These are phyloP conservation scores for Eucalyptus coolabah DNA, from an alignment of 345 rosid species.

Conservation along the genomic window DNA sequence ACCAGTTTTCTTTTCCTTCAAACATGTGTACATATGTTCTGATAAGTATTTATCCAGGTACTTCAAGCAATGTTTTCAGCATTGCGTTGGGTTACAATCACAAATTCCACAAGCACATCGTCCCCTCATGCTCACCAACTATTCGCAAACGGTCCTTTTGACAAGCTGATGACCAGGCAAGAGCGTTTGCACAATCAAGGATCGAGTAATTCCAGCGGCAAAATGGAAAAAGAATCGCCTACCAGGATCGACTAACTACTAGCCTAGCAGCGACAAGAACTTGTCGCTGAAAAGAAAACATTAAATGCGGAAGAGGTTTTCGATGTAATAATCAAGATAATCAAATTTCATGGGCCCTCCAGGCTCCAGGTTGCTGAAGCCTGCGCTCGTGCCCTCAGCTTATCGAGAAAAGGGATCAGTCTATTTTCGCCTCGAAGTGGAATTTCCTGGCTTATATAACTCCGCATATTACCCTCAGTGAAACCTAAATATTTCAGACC, in stretches of 20 bases:
- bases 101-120: neutral
- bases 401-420: too few species aligned
- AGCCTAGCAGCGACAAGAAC: neutral
- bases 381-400: too few species aligned
- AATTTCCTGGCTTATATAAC: too few species aligned
- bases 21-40: neutral
- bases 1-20: neutral
- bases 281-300: neutral
- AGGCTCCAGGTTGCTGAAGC: neutral
- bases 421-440: too few species aligned
- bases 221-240: neutral
- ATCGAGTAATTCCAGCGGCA: neutral
- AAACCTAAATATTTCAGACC: neutral
- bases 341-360: neutral
- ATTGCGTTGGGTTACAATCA: neutral
- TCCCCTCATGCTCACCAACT: neutral
- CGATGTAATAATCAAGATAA: neutral
- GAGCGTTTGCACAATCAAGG: neutral
- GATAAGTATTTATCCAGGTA: neutral
- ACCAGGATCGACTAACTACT: neutral
- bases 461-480: neutral
- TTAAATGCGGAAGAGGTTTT: neutral
- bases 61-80: neutral
- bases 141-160: neutral
- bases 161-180: neutral